Conservation (phyloP, 2,329 filamentous ascomycete species). For the Xylariaceae sp. region DNA sequence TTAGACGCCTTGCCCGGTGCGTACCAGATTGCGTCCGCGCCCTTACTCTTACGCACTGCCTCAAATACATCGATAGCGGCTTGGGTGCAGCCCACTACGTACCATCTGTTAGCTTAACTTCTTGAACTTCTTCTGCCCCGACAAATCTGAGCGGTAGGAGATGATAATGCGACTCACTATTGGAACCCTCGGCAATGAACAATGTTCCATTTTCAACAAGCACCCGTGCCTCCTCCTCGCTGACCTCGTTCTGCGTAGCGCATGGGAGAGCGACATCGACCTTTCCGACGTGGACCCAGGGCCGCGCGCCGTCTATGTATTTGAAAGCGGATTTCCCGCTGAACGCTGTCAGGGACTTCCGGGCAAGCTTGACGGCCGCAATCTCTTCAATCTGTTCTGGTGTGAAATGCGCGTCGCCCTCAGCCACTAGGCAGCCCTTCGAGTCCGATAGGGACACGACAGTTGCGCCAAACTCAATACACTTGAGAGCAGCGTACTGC, state of each 20-base stretch:
- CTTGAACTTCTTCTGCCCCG: background rate
- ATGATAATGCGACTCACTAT: conserved; percentile 47
- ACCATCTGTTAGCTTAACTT: conserved; percentile 1
- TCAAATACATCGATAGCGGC: conserved; percentile 94
- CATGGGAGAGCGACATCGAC: conserved; percentile 90
- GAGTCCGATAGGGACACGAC: conserved; percentile 93
- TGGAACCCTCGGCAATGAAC: conserved; percentile 93
- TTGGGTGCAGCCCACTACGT: conserved; percentile 80
- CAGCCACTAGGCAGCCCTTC: conserved; percentile 76
- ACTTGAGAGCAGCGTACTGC: conserved; percentile 94
- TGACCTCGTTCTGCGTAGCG: conserved; percentile 97
- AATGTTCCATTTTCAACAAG: conserved; percentile 72
- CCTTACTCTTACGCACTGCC: conserved; percentile 65
- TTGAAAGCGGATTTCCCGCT: conserved; percentile 61
- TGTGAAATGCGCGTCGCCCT: conserved; percentile 66
- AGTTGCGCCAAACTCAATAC: conserved; percentile 89
- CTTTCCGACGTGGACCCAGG: conserved; percentile 85
- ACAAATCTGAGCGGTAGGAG: background rate
- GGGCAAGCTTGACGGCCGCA: conserved; percentile 79
- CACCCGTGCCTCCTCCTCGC: conserved; percentile 78
- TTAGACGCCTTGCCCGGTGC: conserved; percentile 96
- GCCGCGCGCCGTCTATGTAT: conserved; percentile 82
- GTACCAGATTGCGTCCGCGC: conserved; percentile 77
- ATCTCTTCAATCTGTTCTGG: conserved; percentile 76
- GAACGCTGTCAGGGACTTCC: conserved; percentile 74